Conservation (phyloP, 768 basidiomycete species). For the Jaapia argillacea region DNA sequence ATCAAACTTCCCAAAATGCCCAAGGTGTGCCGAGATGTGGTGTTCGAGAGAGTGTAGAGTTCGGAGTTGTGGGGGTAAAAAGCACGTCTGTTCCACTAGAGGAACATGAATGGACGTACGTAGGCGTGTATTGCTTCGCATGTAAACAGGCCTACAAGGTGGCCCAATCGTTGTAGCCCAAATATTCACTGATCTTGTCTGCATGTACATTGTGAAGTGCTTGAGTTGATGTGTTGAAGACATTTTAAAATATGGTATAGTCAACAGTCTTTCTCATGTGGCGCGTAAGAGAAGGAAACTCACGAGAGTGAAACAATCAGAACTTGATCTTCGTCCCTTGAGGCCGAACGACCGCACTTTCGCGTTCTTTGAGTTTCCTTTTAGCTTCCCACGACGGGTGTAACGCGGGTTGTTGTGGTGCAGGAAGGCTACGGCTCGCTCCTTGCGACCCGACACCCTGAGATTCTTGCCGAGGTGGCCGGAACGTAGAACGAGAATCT, state of each 20-base stretch:
- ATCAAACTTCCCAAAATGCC: conserved; percentile 50
- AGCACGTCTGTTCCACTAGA: conserved; percentile 32
- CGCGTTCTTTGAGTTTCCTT: conserved; percentile 63
- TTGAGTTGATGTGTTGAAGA: no score
- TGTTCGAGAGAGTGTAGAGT: conserved; percentile 55
- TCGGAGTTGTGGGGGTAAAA: conserved; percentile 29
- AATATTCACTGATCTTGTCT: no score
- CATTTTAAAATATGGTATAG: no score
- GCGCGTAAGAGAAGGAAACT: no score
- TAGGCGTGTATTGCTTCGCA: no score
- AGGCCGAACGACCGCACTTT: conserved; percentile 51
- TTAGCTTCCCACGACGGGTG: conserved; percentile 99
- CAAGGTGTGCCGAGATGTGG: conserved; percentile 49
- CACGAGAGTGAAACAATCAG: no score
- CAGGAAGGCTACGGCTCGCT: conserved; percentile 4
- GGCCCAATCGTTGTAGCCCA: no score
- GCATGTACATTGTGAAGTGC: no score
- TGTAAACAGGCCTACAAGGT: no score
- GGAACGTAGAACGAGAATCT: background rate
- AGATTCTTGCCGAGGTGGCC: background rate
- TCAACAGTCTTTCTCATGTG: no score
- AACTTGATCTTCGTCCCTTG: conserved; percentile 85
- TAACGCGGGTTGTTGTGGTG: conserved; percentile 20
- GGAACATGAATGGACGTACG: no score
- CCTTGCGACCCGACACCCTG: background rate